Conservation (phyloP, 2,329 filamentous ascomycete species). For the Colletotrichum endophyticum region DNA sequence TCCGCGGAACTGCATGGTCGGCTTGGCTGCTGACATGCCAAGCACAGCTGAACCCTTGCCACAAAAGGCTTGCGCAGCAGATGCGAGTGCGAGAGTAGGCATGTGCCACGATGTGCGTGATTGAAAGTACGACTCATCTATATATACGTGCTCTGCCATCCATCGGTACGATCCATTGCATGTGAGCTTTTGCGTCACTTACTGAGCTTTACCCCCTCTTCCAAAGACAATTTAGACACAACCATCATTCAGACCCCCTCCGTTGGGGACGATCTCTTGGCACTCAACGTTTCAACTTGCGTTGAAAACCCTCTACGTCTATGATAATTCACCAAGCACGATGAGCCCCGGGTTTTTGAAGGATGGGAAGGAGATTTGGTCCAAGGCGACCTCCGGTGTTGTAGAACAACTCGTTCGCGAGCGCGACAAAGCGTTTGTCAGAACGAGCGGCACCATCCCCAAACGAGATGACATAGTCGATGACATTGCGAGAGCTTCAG, state of each 20-base stretch:
- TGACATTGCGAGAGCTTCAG: constrained; percentile 16
- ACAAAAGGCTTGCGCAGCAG: not conserved
- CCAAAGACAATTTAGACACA: fast-evolving
- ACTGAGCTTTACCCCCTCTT: not conserved
- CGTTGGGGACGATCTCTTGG: not conserved
- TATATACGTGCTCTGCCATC: not conserved
- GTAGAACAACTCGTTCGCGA: not conserved
- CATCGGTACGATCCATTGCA: not conserved
- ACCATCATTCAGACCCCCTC: not conserved
- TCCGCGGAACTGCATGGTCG: not conserved
- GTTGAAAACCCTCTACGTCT: not conserved
- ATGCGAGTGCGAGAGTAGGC: not conserved
- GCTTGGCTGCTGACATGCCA: constrained; percentile 10
- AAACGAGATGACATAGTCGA: constrained; percentile 16
- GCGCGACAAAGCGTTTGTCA: not conserved
- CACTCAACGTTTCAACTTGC: not conserved
- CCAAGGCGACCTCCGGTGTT: not conserved
- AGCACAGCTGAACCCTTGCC: not conserved
- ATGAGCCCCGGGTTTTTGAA: not conserved
- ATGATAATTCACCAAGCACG: not conserved
- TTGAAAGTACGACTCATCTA: fast-evolving
- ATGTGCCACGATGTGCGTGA: not conserved
- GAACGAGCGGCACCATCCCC: not conserved
- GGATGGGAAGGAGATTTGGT: not conserved
- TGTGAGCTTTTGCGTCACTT: not conserved